phyloP scores from a whole-genome alignment of 2,329 filamentous ascomycete genomes.

The Aspergillus melleus region DNA sequence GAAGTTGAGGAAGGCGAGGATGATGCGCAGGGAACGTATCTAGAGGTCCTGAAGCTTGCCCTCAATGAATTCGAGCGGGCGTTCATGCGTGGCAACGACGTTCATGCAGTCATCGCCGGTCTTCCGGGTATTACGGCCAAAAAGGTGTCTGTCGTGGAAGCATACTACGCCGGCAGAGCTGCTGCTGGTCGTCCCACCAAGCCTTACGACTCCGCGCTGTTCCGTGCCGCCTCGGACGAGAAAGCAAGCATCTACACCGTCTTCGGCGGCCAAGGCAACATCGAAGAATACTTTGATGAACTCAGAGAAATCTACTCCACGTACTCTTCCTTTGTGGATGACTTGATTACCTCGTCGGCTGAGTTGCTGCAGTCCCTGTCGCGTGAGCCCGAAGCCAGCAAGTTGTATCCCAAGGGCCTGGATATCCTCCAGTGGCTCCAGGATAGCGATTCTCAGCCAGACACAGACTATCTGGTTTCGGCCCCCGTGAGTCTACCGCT shows the following conservation, averaged over 20 bases:
- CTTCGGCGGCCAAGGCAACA: slow-evolving; percentile 96
- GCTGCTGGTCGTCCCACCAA: slow-evolving; percentile 84
- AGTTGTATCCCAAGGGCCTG: slow-evolving; percentile 95
- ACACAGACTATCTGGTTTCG: slow-evolving; percentile 90
- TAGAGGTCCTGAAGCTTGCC: slow-evolving; percentile 88
- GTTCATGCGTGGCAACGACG: slow-evolving; percentile 93
- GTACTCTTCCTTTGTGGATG: slow-evolving; percentile 86
- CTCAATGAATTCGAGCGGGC: slow-evolving; percentile 95
- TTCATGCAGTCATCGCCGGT: slow-evolving; percentile 81
- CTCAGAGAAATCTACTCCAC: slow-evolving; percentile 86
- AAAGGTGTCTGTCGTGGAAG: slow-evolving; percentile 84
- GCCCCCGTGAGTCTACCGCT: slow-evolving; percentile 93
- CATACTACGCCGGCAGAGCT: slow-evolving; percentile 87
- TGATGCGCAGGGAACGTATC: slow-evolving; percentile 80
- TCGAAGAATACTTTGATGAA: slow-evolving; percentile 99
- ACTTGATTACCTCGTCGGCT: slow-evolving; percentile 77
- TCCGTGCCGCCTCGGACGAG: slow-evolving; percentile 82
- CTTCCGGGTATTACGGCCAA: slow-evolving; percentile 90
- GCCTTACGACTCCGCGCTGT: slow-evolving; percentile 87
- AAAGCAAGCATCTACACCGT: slow-evolving; percentile 87
- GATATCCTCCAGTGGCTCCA: slow-evolving; percentile 94
- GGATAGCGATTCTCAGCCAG: slow-evolving; percentile 83
- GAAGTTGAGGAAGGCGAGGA: slow-evolving; percentile 94
- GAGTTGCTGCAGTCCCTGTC: slow-evolving; percentile 84
- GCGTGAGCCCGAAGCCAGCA: slow-evolving; percentile 80